A percentile compares a stretch with the other conserved stretches of the same genome.
Conservation (phyloP, 306 rosid genomes). For the Lagenaria siceraria region DNA sequence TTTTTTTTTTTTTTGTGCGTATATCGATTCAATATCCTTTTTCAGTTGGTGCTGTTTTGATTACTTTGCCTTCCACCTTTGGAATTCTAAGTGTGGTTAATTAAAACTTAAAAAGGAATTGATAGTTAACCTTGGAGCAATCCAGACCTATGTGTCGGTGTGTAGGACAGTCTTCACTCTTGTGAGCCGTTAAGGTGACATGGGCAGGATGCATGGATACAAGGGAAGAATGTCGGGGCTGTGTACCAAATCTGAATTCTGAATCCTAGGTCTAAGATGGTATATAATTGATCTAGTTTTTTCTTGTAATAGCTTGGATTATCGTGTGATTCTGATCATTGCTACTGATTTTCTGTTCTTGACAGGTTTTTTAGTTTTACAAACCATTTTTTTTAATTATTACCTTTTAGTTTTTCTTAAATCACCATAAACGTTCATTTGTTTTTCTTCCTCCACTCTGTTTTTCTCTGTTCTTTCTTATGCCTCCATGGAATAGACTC, state of each 20-base stretch:
- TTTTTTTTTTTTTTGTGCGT: background rate
- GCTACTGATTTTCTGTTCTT: background rate
- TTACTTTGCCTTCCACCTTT: background rate
- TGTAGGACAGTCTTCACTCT: background rate
- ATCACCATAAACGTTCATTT: background rate
- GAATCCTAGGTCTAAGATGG: background rate
- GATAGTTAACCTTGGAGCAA: background rate
- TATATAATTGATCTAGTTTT: background rate
- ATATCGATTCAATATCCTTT: background rate
- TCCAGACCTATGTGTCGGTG: background rate
- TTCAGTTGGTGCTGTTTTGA: background rate
- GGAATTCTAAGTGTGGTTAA: no score
- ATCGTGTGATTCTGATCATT: background rate
- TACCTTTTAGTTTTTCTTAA: background rate
- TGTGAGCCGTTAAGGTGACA: background rate
- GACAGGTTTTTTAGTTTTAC: background rate
- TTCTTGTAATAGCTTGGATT: background rate
- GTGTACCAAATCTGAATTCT: background rate
- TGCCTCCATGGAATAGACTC: background rate
- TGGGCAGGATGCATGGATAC: background rate
- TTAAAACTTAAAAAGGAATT: background rate
- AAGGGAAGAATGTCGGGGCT: background rate
- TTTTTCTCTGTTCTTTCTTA: background rate
- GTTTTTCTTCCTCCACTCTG: no score
- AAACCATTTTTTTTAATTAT: background rate